These are phyloP conservation scores for Cryptosporidium ryanae DNA, from an alignment of 169 alveolate genomes.

Conservation along the genomic window DNA sequence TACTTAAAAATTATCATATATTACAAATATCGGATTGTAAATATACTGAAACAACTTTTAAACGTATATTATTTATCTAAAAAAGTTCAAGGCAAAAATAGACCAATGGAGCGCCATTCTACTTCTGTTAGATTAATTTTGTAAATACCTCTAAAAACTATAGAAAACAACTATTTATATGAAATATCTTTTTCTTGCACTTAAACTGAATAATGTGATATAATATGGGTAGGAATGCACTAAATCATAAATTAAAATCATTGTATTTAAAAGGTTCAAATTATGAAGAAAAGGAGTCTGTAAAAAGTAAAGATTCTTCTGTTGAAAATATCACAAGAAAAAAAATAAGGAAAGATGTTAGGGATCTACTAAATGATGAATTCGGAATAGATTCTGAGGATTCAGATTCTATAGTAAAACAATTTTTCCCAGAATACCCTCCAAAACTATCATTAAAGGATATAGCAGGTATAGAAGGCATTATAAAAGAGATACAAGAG, in stretches of 20 bases:
- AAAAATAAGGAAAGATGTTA: conserved; percentile 25
- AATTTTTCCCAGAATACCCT: conserved; percentile 55
- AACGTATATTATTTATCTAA: background rate
- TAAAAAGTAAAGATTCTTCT: background rate
- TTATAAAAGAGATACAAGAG: conserved; percentile 80
- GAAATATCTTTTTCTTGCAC: too few species aligned
- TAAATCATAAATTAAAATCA: conserved; percentile 33
- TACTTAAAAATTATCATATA: background rate
- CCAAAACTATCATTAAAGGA: conserved; percentile 65
- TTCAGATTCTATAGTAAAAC: background rate
- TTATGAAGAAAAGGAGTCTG: background rate
- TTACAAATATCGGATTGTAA: background rate
- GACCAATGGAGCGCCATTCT: too few species aligned
- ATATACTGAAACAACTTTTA: background rate
- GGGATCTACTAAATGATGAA: conserved; percentile 58
- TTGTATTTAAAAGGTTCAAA: conserved; percentile 30
- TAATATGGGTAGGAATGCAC: conserved; percentile 48
- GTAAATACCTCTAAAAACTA: too few species aligned
- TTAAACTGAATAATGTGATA: too few species aligned
- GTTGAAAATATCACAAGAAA: conserved; percentile 33
- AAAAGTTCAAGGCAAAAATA: too few species aligned
- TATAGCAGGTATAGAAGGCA: conserved; percentile 83
- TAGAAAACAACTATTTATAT: too few species aligned
- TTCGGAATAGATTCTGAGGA: conserved; percentile 29
- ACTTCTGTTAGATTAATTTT: too few species aligned